Evolutionary conservation across 2,329 filamentous ascomycete species (phyloP), one percentile per base, ranked within the genome.

Genomic region (Xylaria sp.): DNA sequence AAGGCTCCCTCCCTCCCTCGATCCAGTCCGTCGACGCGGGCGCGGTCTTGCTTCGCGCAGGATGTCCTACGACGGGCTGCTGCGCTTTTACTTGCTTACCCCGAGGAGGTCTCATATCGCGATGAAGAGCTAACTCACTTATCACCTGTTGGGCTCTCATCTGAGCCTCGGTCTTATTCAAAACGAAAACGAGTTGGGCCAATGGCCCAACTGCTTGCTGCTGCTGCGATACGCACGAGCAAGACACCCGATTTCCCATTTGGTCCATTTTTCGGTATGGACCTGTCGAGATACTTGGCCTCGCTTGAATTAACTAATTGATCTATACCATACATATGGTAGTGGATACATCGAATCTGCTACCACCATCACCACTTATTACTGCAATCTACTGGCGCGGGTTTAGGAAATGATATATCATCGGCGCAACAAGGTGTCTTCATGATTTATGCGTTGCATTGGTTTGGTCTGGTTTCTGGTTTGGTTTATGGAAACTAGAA

Each of bases 391-490:
- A 59, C 19, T 8, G 47, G 57, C 45, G 49, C 37, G 23, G 28
- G 28, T 31, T 9, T 19, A 2, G 17, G 35, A 37, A 12, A 49
- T 23, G 31, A 50, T 54, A 38, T 50, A 45, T 19, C 54, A n/a
- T n/a, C 28, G 60, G 55, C 54, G 43, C 28, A 19, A 23, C 42
- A 45, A 4, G 3, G 17, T n/a, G 49, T 31, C 54, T 50, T 33
- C 37, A 61, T 54, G 60, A 58, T 42, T 17, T 35, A 53, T 52
- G 59, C 51, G 40, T 28, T 54, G 47, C 55, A 62, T 59, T 38
- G 15, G 42, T 38, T 49, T 23, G 19, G n/a, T n/a, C n/a, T n/a
- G n/a, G n/a, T n/a, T n/a, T n/a, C n/a, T n/a, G n/a, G n/a, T n/a
- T n/a, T n/a, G n/a, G n/a, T n/a, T n/a, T n/a, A n/a, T n/a, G n/a